phyloP scores from a whole-genome alignment of 768 basidiomycete species.

The Leucocoprinus leucothites region DNA sequence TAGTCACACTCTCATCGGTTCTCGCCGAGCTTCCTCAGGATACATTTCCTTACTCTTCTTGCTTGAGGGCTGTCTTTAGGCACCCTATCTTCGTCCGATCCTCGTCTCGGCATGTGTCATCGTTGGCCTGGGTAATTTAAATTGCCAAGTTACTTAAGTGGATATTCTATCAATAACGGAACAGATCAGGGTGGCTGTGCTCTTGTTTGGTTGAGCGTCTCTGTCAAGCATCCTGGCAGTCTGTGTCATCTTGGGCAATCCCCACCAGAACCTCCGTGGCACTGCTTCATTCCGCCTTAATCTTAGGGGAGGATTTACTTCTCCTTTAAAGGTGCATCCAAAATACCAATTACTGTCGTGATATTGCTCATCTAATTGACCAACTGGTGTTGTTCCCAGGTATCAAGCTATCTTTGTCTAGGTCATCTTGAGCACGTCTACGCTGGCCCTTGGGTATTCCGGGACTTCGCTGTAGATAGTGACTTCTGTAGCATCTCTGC shows the following conservation, averaged over 20 bases:
- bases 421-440: neutral
- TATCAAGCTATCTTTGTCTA: neutral
- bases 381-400: neutral
- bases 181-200: conserved; percentile 5
- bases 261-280: neutral
- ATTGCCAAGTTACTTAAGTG: neutral
- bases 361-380: neutral
- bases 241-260: neutral
- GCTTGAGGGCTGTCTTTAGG: no score
- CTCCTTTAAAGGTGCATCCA: neutral
- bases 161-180: no score
- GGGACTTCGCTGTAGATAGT: neutral
- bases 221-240: neutral
- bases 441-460: neutral
- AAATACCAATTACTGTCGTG: neutral
- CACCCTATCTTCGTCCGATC: no score
- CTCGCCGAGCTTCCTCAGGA: no score
- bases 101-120: no score
- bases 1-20: no score
- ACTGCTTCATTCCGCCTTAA: neutral
- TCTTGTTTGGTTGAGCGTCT: neutral
- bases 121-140: neutral
- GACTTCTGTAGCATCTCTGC: neutral
- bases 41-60: no score
- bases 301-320: neutral